Base-by-base conservation (phyloP, 2,329 filamentous ascomycete genomes). In the Colletotrichum sojae region DNA sequence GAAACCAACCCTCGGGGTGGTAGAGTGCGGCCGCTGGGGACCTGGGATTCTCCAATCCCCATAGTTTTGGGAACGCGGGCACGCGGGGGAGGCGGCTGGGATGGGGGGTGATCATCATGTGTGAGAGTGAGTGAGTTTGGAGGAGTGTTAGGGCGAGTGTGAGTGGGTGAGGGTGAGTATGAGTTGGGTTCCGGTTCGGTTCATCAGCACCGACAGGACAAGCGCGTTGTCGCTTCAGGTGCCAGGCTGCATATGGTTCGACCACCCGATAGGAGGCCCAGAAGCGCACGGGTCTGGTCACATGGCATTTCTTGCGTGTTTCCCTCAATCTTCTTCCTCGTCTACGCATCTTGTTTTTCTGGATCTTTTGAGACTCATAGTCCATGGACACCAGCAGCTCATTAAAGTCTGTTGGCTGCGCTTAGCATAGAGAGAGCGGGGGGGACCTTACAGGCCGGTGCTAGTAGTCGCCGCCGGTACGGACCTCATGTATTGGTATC, bases 11-110 rank as follows among this genome's bases (percentile, higher is more conserved):
- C 25, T 20, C 40, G 43, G 20, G 51, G 1, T 56, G 43, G 45
- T n/a, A 39, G 56, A 43, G n/a, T 10, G 22, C 13, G 46, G 46
- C 46, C 20, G 18, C n/a, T 46, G 39, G 25, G 18, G 22, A 36
- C 20, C 18, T 58, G 64, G 46, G n/a, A n/a, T 69, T 66, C 67
- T 66, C 51, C 67, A 67, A 67, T 56, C 67, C 25, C 55, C 61
- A 66, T 65, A 61, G 12, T 67, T 69, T 57, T 59, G 45, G 36
- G 22, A 48, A 55, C 54, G 66, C 43, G 54, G 57, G 62, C 55
- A 69, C 62, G 67, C 67, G 67, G 67, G 67, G 65, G 56, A 61
- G 56, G 31, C n/a, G 52, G 56, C 55, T 6, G 43, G 67, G 67
- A 51, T 55, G 49, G 22, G 45, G 57, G 31, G 25, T 15, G 59